A percentile compares a stretch with the other conserved stretches of the same genome.
Evolutionary conservation across 2,329 filamentous ascomycete species (phyloP).

Genomic region (Arachnomyces sp.): DNA sequence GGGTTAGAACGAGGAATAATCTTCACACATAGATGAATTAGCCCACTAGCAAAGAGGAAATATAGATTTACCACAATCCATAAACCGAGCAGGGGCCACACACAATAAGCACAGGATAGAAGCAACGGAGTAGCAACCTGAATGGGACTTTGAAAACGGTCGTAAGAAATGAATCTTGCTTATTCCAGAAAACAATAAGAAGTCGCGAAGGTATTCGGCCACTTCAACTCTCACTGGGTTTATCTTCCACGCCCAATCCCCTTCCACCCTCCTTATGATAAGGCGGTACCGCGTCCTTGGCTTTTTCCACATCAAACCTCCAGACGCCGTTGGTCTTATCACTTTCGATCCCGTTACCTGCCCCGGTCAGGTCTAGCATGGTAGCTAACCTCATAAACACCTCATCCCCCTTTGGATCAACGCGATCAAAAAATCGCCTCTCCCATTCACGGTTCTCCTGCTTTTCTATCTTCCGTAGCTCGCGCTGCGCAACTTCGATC

Average conservation of each 20-base stretch:
- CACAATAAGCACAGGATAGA: no score
- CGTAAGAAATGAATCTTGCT: no score
- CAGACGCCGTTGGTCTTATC: conserved; percentile 65
- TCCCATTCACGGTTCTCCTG: conserved; percentile 72
- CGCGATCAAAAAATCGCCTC: conserved; percentile 66
- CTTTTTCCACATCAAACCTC: conserved; percentile 56
- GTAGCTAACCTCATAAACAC: conserved; percentile 38
- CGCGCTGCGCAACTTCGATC: conserved; percentile 84
- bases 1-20: no score
- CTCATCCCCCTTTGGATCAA: conserved; percentile 29
- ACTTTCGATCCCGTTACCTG: conserved; percentile 44
- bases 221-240: no score
- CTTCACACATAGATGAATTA: no score
- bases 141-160: no score
- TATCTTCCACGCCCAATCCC: conserved; percentile 27
- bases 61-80: no score
- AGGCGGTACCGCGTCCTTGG: conserved; percentile 32
- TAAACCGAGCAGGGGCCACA: no score
- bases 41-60: no score
- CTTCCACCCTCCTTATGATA: conserved; percentile 35
- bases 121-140: no score
- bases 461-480: conserved; percentile 64
- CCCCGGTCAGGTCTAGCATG: conserved; percentile 27
- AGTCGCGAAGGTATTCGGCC: neutral
- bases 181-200: neutral